Percentiles rank a stretch among this genome's conserved stretches.
Evolutionary conservation across 2,329 filamentous ascomycete genomes (phyloP).

Genomic region (Arthroderma sp.): DNA sequence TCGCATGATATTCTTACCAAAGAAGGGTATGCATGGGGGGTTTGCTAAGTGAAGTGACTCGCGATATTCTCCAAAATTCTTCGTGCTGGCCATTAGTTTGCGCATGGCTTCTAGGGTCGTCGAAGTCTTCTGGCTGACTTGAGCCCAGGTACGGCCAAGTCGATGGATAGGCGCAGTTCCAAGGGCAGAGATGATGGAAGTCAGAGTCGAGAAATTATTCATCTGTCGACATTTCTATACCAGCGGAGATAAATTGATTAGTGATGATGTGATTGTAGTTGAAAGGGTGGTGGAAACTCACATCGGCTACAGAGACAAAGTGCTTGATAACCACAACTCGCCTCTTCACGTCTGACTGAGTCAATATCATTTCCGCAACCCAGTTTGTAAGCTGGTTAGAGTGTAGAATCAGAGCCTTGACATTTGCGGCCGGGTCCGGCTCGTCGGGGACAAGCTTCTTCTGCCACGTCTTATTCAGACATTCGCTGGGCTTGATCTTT

Average conservation of each 20-base stretch:
- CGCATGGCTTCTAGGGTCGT: constrained; percentile 79
- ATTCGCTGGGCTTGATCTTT: constrained; percentile 92
- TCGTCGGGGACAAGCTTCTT: constrained; percentile 70
- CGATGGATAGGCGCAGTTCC: constrained; percentile 91
- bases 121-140: constrained; percentile 75
- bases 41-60: constrained; percentile 86
- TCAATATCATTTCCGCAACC: constrained; percentile 98
- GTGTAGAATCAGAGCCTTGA: constrained; percentile 91
- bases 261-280: neutral
- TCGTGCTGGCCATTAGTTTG: constrained; percentile 87
- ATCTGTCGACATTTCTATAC: constrained; percentile 74
- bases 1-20: constrained; percentile 48
- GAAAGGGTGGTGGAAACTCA: constrained; percentile 28
- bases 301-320: constrained; percentile 90
- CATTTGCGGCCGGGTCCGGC: constrained; percentile 66
- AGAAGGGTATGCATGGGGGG: constrained; percentile 95
- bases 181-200: constrained; percentile 91
- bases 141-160: constrained; percentile 84
- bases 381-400: constrained; percentile 99
- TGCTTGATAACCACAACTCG: constrained; percentile 96
- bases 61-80: constrained; percentile 95
- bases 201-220: constrained; percentile 96
- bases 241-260: constrained; percentile 20
- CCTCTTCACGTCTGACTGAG: constrained; percentile 87
- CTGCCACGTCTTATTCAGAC: constrained; percentile 97